These are phyloP conservation scores for Pseudonitzschia delicatissima DNA, from an alignment of 108 stramenopile genomes.

Conservation along the genomic window DNA sequence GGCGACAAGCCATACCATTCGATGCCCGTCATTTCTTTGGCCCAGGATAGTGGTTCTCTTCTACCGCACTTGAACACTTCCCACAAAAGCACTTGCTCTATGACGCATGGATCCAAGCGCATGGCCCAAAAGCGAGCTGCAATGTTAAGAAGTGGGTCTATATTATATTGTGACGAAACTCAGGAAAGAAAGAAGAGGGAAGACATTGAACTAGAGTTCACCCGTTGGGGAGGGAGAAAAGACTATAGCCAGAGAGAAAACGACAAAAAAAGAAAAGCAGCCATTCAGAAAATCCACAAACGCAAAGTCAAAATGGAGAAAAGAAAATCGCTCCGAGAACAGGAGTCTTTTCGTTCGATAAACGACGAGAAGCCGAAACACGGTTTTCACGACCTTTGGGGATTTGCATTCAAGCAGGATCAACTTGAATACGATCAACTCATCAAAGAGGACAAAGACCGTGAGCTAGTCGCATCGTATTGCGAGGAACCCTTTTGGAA, in stretches of 20 bases:
- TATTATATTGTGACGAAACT: no score
- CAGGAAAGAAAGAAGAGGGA: no score
- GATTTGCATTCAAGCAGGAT: neutral
- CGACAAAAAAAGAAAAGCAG: neutral
- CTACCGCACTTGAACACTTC: no score
- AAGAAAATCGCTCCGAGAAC: neutral
- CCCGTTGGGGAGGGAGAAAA: neutral
- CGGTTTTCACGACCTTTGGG: neutral
- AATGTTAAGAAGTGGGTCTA: no score
- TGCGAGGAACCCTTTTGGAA: slow-evolving; percentile 23
- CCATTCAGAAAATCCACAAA: neutral
- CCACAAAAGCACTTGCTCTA: no score
- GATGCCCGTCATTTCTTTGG: no score
- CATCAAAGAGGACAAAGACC: neutral
- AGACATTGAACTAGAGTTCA: no score
- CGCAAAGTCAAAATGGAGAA: neutral
- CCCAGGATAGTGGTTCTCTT: no score
- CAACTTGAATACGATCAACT: neutral
- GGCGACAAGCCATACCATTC: no score
- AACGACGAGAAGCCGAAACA: neutral
- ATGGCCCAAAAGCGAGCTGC: no score
- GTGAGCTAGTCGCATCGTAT: neutral
- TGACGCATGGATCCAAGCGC: no score
- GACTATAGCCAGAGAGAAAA: neutral
- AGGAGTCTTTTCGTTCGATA: neutral